phyloP scores from a whole-genome alignment of 345 rosid genomes.

The Camelina hispida region DNA sequence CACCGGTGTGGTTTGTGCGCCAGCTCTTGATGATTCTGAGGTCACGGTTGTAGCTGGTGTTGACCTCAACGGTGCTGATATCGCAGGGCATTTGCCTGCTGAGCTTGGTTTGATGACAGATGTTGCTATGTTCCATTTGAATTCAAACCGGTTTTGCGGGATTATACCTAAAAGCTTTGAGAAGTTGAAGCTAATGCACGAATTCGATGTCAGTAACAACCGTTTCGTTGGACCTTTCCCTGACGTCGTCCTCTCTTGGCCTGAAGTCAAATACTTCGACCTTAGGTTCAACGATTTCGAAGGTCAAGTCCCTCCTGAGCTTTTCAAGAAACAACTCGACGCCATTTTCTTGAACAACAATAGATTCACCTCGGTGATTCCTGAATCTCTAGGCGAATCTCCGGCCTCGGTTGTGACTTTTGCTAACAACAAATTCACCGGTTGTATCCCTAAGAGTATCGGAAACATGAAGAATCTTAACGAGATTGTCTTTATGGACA shows the following conservation, averaged over 20 bases:
- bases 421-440: slow-evolving; percentile 72
- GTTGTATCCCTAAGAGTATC: slow-evolving; percentile 72
- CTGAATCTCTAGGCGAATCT: slow-evolving; percentile 72
- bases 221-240: slow-evolving; percentile 83
- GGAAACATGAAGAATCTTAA: slow-evolving; percentile 74
- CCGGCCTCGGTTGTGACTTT: slow-evolving; percentile 65
- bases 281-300: slow-evolving; percentile 80
- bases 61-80: slow-evolving; percentile 82
- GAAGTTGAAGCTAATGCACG: slow-evolving; percentile 61
- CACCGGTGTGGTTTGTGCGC: slow-evolving; percentile 76
- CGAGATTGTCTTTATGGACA: slow-evolving; percentile 63
- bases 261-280: slow-evolving; percentile 60
- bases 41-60: slow-evolving; percentile 69
- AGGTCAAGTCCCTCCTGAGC: slow-evolving; percentile 62
- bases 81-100: slow-evolving; percentile 77
- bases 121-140: slow-evolving; percentile 69
- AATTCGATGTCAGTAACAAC: slow-evolving; percentile 88
- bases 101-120: slow-evolving; percentile 77
- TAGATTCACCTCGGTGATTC: slow-evolving; percentile 68
- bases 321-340: slow-evolving; percentile 62
- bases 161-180: slow-evolving; percentile 67
- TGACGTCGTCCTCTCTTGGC: slow-evolving; percentile 57
- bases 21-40: slow-evolving; percentile 59
- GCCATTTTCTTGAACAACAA: slow-evolving; percentile 82
- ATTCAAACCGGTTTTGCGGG: slow-evolving; percentile 87